A percentile compares a stretch with the other conserved stretches of the same genome.
Conservation (phyloP, 495 filamentous ascomycete species). For the Paragyromitra xinjiangensis region DNA sequence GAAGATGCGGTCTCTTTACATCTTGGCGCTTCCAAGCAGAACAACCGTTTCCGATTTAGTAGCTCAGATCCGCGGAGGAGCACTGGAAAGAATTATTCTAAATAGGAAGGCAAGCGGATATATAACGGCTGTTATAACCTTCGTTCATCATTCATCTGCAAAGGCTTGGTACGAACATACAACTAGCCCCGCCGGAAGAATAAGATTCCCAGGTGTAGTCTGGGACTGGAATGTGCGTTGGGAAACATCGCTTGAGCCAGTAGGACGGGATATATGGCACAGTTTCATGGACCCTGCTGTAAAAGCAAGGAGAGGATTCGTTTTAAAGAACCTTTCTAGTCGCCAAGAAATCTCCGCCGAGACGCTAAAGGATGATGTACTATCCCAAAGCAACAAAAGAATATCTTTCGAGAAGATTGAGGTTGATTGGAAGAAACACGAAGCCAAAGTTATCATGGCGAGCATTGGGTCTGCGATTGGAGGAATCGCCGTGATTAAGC, state of each 20-base stretch:
- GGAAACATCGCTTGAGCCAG: not conserved
- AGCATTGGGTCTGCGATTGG: slow-evolving; percentile 30
- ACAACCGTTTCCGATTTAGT: slow-evolving; percentile 17
- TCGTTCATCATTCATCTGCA: slow-evolving; percentile 18
- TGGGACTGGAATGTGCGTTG: slow-evolving; percentile 26
- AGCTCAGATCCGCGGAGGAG: slow-evolving; percentile 20
- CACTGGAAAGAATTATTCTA: slow-evolving; percentile 21
- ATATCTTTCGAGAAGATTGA: slow-evolving; percentile 29
- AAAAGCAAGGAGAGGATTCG: slow-evolving; percentile 27
- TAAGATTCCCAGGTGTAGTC: slow-evolving; percentile 10
- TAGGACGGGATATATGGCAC: slow-evolving; percentile 8
- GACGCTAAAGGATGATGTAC: slow-evolving; percentile 19
- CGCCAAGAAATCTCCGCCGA: not conserved
- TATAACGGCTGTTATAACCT: slow-evolving; percentile 3
- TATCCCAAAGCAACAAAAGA: slow-evolving; percentile 13
- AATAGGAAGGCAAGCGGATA: not conserved
- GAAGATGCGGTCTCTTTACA: slow-evolving; percentile 24
- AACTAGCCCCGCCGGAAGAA: not conserved
- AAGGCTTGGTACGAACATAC: slow-evolving; percentile 17
- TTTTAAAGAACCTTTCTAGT: slow-evolving; percentile 16
- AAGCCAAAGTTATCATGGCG: slow-evolving; percentile 19
- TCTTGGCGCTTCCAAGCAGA: slow-evolving; percentile 16
- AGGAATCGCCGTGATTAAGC: not conserved
- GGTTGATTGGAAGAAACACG: slow-evolving; percentile 4
- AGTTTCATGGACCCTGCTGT: slow-evolving; percentile 3